These are phyloP conservation scores for Oryza rufipogon DNA, from an alignment of 176 grass and related monocot species.

Conservation along the genomic window DNA sequence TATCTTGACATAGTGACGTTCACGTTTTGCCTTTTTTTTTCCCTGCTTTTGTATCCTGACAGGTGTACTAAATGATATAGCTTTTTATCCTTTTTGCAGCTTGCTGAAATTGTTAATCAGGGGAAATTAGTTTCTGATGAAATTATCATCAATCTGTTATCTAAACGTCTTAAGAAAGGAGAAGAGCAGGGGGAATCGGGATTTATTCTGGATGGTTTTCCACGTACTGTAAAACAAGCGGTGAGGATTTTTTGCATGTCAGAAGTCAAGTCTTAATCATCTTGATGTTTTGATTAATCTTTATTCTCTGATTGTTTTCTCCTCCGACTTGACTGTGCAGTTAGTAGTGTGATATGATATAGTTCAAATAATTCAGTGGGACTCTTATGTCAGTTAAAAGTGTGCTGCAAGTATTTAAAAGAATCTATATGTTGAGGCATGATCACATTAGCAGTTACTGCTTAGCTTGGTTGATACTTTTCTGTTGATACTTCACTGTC, in stretches of 20 bases:
- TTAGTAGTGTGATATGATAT: slow-evolving; percentile 4
- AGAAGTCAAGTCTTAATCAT: background rate
- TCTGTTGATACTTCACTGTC: background rate
- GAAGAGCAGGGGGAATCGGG: slow-evolving; percentile 84
- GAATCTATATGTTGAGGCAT: background rate
- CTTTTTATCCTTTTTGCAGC: slow-evolving; percentile 47
- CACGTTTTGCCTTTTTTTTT: background rate
- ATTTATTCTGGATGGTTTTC: slow-evolving; percentile 98
- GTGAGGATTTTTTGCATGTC: slow-evolving; percentile 52
- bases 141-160: slow-evolving; percentile 87
- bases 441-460: background rate
- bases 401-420: background rate
- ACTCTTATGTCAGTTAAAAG: background rate
- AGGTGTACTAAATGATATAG: background rate
- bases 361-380: background rate
- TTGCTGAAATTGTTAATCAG: slow-evolving; percentile 81
- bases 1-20: background rate
- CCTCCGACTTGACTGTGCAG: background rate
- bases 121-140: slow-evolving; percentile 94
- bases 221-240: slow-evolving; percentile 91
- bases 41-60: background rate
- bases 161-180: slow-evolving; percentile 74
- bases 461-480: background rate
- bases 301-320: background rate
- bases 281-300: background rate